phyloP scores from a whole-genome alignment of 2,329 filamentous ascomycete species.

The Xylariaceae sp. region DNA sequence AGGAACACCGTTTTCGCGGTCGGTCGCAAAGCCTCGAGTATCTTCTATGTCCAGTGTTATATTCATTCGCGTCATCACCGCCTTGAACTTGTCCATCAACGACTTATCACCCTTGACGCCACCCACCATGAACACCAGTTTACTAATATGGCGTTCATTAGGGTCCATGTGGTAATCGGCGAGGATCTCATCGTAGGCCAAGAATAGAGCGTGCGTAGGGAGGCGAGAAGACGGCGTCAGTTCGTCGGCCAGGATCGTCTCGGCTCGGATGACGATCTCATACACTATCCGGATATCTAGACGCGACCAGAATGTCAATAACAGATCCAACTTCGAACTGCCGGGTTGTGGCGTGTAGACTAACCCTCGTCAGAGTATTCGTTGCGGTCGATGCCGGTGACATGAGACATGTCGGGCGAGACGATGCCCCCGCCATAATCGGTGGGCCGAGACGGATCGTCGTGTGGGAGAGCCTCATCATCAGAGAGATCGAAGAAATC shows the following conservation, averaged over 20 bases:
- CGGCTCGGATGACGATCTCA: constrained; percentile 67
- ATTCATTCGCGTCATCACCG: constrained; percentile 61
- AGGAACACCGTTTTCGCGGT: constrained; percentile 30
- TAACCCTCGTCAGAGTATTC: constrained; percentile 29
- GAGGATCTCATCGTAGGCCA: constrained; percentile 74
- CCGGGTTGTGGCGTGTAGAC: not conserved
- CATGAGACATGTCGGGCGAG: constrained; percentile 12
- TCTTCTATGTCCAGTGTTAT: constrained; percentile 62
- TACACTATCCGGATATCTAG: constrained; percentile 71
- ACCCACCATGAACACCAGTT: constrained; percentile 74
- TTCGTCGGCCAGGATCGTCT: constrained; percentile 52
- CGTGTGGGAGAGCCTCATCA: constrained; percentile 14
- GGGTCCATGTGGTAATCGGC: constrained; percentile 62
- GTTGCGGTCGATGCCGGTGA: constrained; percentile 17
- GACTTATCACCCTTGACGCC: constrained; percentile 53
- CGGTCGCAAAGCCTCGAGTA: not conserved
- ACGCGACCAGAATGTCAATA: constrained; percentile 12
- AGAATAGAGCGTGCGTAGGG: constrained; percentile 73
- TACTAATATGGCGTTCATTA: constrained; percentile 71
- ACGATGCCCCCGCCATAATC: constrained; percentile 13
- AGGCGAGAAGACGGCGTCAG: constrained; percentile 57
- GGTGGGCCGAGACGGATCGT: constrained; percentile 7
- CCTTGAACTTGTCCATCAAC: constrained; percentile 65
- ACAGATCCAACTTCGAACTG: not conserved
- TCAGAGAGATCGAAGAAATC: constrained; percentile 23